Evolutionary conservation across 805 yeast species (phyloP), one percentile per base, ranked within the genome.

Genomic region (Metschnikowia picachoensis): DNA sequence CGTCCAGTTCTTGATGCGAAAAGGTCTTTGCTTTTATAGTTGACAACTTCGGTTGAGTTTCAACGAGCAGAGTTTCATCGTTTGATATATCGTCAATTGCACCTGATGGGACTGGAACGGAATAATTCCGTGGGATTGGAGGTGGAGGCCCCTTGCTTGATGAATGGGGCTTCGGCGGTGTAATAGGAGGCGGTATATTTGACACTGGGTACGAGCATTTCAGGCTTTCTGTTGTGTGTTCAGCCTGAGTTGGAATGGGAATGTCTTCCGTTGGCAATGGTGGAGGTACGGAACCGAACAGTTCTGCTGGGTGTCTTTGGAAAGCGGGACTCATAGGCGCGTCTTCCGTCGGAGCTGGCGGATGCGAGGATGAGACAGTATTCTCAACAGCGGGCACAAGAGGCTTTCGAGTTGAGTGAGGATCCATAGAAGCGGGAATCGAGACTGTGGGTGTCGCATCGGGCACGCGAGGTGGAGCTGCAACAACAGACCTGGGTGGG

Each of bases 361-460:
- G 60, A 29, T 14, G 39, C 16, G 40, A 20, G 25, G 25, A 20
- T 20, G 25, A 7, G 7, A 16, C 30, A 41, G 16, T 59, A 15
- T 8, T 52, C 40, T 17, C 51, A 48, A 8, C 59, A 39, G 11
- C 57, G 50, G 25, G 35, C 28, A 14, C 50, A 20, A 34, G 41
- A 11, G 41, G 16, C 16, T 17, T 30, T 11, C 27, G 14, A 9
- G 15, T 9, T 17, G 40, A n/a, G 33, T 14, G n/a, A 8, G 31
- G 46, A 37, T 36, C 41, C 32, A 30, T 39, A 35, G 69, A 62
- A 27, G 53, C 48, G 31, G 64, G 25, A 20, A 20, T 20, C 4
- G 25, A 5, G 25, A 20, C 25, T 20, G 25, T 20, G 25, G 25
- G 25, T 20, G 25, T 20, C 25, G 25, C 25, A 20, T 20, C 25